Evolutionary conservation across 306 rosid species (phyloP).

Genomic region (Trifolium subterraneum): DNA sequence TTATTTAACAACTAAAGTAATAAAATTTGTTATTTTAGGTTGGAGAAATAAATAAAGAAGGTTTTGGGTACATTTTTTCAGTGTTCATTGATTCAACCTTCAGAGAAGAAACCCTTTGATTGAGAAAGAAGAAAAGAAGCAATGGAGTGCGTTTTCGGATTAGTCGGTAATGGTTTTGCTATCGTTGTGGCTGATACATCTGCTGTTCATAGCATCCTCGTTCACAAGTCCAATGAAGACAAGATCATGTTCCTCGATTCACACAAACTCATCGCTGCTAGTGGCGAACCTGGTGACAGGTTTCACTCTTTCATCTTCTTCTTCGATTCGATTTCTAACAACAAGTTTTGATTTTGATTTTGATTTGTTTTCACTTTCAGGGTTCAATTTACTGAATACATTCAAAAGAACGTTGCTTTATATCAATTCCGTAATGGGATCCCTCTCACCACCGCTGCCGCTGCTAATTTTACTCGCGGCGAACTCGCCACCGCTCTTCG

Average conservation of each 20-base stretch:
- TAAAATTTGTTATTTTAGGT: too few relatives aligned
- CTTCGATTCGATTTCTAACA: not conserved
- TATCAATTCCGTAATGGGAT: constrained; percentile 46
- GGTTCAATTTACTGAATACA: constrained; percentile 44
- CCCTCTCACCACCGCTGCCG: constrained; percentile 43
- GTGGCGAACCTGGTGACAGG: constrained; percentile 98
- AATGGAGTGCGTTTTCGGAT: constrained; percentile 90
- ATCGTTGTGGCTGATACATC: constrained; percentile 90
- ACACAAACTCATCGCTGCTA: constrained; percentile 95
- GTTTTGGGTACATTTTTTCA: not conserved
- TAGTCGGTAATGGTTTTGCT: constrained; percentile 81
- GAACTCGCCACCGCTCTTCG: constrained; percentile 49
- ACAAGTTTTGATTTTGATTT: not conserved
- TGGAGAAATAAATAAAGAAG: too few relatives aligned
- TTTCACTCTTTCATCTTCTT: not conserved
- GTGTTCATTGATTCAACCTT: not conserved
- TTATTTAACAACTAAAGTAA: too few relatives aligned
- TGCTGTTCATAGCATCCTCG: constrained; percentile 92
- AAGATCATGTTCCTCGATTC: constrained; percentile 98
- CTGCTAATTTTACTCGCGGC: constrained; percentile 46
- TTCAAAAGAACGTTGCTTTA: constrained; percentile 44
- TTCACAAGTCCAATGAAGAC: constrained; percentile 95
- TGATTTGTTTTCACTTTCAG: not conserved
- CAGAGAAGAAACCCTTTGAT: not conserved
- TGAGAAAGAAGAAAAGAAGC: not conserved